These are phyloP conservation scores for Zizania latifolia DNA, from an alignment of 176 grass and related monocot species.

Conservation along the genomic window DNA sequence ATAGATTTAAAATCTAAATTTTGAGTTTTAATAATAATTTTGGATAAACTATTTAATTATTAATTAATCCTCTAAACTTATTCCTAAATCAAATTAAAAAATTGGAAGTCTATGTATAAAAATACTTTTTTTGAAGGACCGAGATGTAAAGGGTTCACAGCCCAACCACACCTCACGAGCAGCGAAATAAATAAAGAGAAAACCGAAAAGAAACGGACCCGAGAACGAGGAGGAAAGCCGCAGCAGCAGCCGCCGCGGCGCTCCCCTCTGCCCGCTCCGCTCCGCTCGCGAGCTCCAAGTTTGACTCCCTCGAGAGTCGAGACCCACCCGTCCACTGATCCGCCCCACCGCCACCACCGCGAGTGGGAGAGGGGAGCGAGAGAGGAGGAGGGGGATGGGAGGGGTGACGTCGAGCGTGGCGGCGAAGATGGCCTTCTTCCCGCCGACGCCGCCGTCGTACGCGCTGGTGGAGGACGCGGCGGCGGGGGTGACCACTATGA, in stretches of 20 bases:
- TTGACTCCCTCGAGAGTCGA: background rate
- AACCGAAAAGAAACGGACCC: background rate
- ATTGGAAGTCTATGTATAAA: too few relatives aligned
- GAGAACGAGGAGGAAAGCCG: background rate
- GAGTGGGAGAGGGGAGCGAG: background rate
- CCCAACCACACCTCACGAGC: background rate
- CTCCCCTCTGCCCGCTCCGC: background rate
- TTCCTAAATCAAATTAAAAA: too few relatives aligned
- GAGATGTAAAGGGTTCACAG: background rate
- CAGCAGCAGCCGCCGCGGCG: background rate
- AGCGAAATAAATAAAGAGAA: background rate
- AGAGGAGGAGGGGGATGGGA: slow-evolving; percentile 43
- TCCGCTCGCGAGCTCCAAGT: slow-evolving; percentile 10
- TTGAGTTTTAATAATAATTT: too few relatives aligned
- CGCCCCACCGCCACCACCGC: background rate
- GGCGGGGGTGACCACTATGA: slow-evolving; percentile 58
- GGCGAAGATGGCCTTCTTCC: slow-evolving; percentile 96
- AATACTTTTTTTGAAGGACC: background rate
- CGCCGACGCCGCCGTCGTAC: slow-evolving; percentile 82
- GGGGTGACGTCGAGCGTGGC: slow-evolving; percentile 92
- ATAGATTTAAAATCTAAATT: too few relatives aligned
- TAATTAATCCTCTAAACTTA: too few relatives aligned
- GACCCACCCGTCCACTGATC: too few relatives aligned
- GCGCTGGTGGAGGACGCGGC: slow-evolving; percentile 49
- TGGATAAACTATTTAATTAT: too few relatives aligned